These are phyloP conservation scores for Citrus glauca DNA, from an alignment of 345 rosid species.

Conservation along the genomic window DNA sequence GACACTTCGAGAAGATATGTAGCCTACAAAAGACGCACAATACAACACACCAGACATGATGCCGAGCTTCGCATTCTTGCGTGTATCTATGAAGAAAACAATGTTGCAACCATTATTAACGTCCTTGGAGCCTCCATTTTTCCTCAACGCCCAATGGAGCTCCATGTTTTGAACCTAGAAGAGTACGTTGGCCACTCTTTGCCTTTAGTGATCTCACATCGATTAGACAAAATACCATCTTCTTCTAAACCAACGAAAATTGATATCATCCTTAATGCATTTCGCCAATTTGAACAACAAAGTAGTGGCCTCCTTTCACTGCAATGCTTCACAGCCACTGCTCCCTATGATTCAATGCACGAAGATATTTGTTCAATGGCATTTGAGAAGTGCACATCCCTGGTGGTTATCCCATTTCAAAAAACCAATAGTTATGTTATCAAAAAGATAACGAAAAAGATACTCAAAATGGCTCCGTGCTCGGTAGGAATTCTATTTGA, in stretches of 20 bases:
- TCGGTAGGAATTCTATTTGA: conserved; percentile 32
- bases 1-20: conserved; percentile 32
- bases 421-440: conserved; percentile 10
- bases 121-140: conserved; percentile 30
- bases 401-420: conserved; percentile 33
- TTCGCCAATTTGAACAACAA: conserved; percentile 5
- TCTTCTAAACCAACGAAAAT: neutral
- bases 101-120: conserved; percentile 27
- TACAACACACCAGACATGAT: conserved; percentile 17
- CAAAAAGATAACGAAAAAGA: conserved; percentile 16
- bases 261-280: conserved; percentile 6
- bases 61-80: conserved; percentile 34
- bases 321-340: conserved; percentile 34
- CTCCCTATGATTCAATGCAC: conserved; percentile 35
- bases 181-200: conserved; percentile 17
- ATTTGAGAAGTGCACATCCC: conserved; percentile 26
- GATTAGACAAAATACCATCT: neutral
- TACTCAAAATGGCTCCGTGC: conserved; percentile 32
- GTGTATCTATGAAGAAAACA: conserved; percentile 32
- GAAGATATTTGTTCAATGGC: conserved; percentile 40
- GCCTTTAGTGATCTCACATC: conserved; percentile 15
- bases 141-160: conserved; percentile 18
- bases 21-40: conserved; percentile 30
- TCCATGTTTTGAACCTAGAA: conserved; percentile 33
- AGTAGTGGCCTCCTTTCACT: conserved; percentile 13